Conservation (phyloP, 192 early-diverging fungal species). For the Coemansia sp. region DNA sequence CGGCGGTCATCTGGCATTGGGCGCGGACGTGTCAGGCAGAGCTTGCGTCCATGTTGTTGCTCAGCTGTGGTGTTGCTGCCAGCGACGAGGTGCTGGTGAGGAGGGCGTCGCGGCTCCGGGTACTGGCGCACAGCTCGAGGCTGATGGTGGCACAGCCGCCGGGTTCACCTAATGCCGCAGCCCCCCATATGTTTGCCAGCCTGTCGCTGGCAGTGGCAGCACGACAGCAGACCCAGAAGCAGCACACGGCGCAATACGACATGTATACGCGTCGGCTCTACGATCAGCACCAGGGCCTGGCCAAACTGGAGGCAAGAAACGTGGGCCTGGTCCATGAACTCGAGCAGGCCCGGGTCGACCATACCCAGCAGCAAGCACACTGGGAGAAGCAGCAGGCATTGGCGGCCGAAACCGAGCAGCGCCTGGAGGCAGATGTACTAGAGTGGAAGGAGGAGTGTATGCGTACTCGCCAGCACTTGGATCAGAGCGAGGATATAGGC, state of each 20-base stretch:
- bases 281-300: background rate
- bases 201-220: background rate
- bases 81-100: background rate
- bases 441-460: slow-evolving; percentile 29
- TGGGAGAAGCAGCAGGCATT: background rate
- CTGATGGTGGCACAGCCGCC: background rate
- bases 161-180: too few relatives aligned
- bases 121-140: background rate
- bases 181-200: background rate
- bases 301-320: background rate
- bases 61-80: background rate
- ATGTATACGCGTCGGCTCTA: background rate
- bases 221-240: background rate
- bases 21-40: slow-evolving; percentile 12
- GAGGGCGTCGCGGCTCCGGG: background rate
- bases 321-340: background rate
- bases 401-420: slow-evolving; percentile 1
- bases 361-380: background rate
- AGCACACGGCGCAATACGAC: background rate
- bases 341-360: too few relatives aligned
- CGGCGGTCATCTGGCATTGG: slow-evolving; percentile 23
- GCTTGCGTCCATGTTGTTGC: background rate
- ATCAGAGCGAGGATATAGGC: background rate
- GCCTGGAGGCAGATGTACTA: slow-evolving; percentile 3
- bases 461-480: slow-evolving; percentile 2